Conservation (phyloP, 352 stramenopile species). For the Phytophthora sp. region DNA sequence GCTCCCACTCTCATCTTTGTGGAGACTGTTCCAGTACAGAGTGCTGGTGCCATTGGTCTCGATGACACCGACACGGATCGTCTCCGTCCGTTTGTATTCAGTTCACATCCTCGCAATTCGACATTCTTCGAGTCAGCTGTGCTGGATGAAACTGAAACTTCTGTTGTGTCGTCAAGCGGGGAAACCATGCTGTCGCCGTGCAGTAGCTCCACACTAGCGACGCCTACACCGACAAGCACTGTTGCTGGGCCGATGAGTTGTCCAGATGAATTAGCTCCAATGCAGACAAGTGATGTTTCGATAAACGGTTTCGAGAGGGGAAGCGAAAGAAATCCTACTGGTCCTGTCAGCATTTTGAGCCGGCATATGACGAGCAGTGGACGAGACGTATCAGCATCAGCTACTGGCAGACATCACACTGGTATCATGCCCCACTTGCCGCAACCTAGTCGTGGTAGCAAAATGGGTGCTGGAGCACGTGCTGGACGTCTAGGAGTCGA, state of each 20-base stretch:
- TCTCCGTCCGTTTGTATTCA: slow-evolving; percentile 61
- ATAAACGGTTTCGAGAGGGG: background rate
- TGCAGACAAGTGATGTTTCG: slow-evolving; percentile 12
- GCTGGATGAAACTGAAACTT: slow-evolving; percentile 44
- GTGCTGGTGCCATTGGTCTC: slow-evolving; percentile 31
- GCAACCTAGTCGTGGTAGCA: slow-evolving; percentile 37
- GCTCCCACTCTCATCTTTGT: slow-evolving; percentile 81
- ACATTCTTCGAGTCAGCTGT: slow-evolving; percentile 69
- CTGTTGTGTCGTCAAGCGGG: slow-evolving; percentile 32
- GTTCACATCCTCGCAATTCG: slow-evolving; percentile 55
- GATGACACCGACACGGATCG: slow-evolving; percentile 41
- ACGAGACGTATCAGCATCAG: slow-evolving; percentile 9
- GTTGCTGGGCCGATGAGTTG: slow-evolving; percentile 10
- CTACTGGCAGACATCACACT: slow-evolving; percentile 19
- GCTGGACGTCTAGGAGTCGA: slow-evolving; percentile 46
- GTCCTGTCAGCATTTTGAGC: slow-evolving; percentile 9
- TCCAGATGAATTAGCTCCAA: slow-evolving; percentile 12
- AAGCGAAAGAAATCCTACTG: slow-evolving; percentile 16
- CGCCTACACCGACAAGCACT: slow-evolving; percentile 22
- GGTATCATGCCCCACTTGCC: slow-evolving; percentile 36
- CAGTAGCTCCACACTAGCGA: slow-evolving; percentile 41
- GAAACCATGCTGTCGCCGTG: slow-evolving; percentile 30
- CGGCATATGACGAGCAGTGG: slow-evolving; percentile 30
- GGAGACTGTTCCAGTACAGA: slow-evolving; percentile 70
- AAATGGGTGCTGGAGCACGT: slow-evolving; percentile 30